These are phyloP conservation scores for Hordeum marinum DNA, from an alignment of 176 grass and related monocot genomes.

Conservation along the genomic window DNA sequence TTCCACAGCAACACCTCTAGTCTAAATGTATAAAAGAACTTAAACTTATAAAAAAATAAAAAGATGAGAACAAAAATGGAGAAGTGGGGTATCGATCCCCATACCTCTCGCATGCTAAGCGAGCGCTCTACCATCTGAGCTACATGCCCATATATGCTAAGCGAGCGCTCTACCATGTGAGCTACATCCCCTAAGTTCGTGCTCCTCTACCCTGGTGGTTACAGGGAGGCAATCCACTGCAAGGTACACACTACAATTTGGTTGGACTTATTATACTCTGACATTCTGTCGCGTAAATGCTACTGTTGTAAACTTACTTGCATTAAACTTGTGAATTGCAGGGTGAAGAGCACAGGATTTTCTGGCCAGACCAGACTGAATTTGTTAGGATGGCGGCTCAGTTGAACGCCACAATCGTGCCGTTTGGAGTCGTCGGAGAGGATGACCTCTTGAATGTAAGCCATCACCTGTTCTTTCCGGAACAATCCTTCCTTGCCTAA, in stretches of 20 bases:
- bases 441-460: conserved; percentile 56
- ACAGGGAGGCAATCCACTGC: conserved; percentile 64
- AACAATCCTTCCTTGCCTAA: no score
- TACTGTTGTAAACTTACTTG: no score
- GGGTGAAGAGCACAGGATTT: conserved; percentile 60
- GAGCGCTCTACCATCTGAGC: conserved; percentile 48
- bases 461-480: not conserved
- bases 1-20: no score
- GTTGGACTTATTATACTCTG: not conserved
- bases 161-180: conserved; percentile 71
- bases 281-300: no score
- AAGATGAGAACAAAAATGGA: conserved; percentile 18
- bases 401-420: conserved; percentile 56
- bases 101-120: conserved; percentile 98
- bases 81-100: conserved; percentile 91
- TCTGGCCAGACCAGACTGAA: conserved; percentile 52
- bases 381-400: conserved; percentile 66
- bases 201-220: conserved; percentile 64
- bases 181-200: conserved; percentile 82
- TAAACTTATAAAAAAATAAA: no score
- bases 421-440: conserved; percentile 69
- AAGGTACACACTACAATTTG: conserved; percentile 31
- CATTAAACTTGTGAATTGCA: not conserved
- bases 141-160: no score
- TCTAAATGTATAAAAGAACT: no score